Evolutionary conservation across 73 alveolate species (phyloP).

Genomic region (Symbiodinium pilosum): DNA sequence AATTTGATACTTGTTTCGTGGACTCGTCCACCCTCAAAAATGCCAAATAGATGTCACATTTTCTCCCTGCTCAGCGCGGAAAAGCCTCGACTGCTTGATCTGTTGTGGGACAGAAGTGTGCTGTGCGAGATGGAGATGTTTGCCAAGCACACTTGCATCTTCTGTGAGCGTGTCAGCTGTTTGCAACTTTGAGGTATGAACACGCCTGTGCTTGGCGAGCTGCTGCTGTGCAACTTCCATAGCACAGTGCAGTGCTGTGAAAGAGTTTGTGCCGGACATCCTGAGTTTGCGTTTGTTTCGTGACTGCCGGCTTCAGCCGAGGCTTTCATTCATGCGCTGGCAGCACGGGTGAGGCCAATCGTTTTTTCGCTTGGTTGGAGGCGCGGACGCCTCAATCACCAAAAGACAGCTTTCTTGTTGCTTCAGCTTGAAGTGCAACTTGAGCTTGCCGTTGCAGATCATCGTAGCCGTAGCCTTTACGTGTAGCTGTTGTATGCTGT

Average conservation of each 20-base stretch:
- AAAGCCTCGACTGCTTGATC: no score
- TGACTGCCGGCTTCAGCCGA: neutral
- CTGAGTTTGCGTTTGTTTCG: neutral
- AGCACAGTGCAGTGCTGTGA: neutral
- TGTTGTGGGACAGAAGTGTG: no score
- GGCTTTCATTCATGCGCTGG: neutral
- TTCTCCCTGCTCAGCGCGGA: neutral
- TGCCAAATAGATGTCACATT: neutral
- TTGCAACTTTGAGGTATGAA: slow-evolving; percentile 41
- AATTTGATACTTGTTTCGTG: neutral
- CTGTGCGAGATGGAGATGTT: no score
- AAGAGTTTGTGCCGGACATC: no score
- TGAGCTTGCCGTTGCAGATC: no score
- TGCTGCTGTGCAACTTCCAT: slow-evolving; percentile 32
- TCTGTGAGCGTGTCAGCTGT: no score
- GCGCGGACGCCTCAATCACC: neutral
- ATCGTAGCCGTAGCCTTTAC: neutral
- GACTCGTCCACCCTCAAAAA: neutral
- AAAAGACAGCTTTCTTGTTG: no score
- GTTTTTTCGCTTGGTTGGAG: slow-evolving; percentile 23
- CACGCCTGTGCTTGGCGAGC: slow-evolving; percentile 61
- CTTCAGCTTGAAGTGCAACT: no score
- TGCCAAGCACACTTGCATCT: no score
- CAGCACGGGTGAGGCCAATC: neutral
- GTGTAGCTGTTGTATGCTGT: neutral